Percentiles rank a stretch among this genome's conserved stretches.
Evolutionary conservation across 768 basidiomycete genomes (phyloP).

Genomic region (Chalciporus pseudorubinellus): DNA sequence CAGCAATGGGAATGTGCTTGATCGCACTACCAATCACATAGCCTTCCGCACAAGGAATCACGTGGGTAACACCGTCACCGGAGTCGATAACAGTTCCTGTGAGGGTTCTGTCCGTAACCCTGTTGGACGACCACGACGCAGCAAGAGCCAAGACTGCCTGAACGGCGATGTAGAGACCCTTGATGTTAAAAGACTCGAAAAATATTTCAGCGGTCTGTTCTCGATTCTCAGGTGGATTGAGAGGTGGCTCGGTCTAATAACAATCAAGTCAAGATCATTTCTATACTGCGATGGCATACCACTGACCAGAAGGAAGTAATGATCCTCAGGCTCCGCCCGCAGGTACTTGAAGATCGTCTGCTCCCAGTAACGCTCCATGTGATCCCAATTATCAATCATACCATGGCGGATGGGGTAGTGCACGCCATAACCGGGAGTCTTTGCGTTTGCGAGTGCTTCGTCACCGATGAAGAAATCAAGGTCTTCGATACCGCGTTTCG

Average conservation of each 20-base stretch:
- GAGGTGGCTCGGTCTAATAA: constrained; percentile 92
- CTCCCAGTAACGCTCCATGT: constrained; percentile 99
- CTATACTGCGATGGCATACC: neutral
- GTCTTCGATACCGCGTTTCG: constrained; percentile 97
- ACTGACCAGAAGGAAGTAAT: constrained; percentile 93
- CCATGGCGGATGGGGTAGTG: constrained; percentile 98
- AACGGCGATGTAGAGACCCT: constrained; percentile 96
- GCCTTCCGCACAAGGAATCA: constrained; percentile 93
- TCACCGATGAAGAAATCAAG: constrained; percentile 99
- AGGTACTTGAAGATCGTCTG: constrained; percentile 99
- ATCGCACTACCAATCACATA: constrained; percentile 99
- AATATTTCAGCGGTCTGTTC: constrained; percentile 99
- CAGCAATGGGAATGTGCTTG: constrained; percentile 98
- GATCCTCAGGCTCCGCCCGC: constrained; percentile 97
- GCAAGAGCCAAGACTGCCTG: constrained; percentile 98
- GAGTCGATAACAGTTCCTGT: constrained; percentile 99
- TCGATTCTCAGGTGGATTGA: constrained; percentile 97
- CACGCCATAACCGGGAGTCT: constrained; percentile 90
- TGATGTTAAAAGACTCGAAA: constrained; percentile 99
- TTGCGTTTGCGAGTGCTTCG: constrained; percentile 93
- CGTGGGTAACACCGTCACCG: constrained; percentile 98
- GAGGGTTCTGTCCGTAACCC: constrained; percentile 84
- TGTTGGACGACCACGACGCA: constrained; percentile 93
- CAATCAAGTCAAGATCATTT: neutral
- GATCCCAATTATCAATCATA: constrained; percentile 97